These are phyloP conservation scores for Zygosaccharomyces sapae DNA, from an alignment of 1,139 yeast species.

Conservation along the genomic window DNA sequence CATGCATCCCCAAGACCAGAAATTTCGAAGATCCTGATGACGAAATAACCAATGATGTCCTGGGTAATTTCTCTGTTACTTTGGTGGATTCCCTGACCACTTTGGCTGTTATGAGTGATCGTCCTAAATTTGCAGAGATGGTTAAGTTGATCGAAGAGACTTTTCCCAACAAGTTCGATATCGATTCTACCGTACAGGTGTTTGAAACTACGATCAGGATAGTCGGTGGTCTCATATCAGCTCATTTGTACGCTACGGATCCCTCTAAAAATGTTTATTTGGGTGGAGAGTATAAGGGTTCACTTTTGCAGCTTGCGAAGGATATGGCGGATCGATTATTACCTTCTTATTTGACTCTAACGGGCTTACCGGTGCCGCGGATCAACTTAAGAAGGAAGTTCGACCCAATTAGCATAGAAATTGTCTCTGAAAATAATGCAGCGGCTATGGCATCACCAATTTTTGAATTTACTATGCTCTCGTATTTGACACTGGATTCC, in stretches of 20 bases:
- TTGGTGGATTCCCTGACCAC: constrained; percentile 77
- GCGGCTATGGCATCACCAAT: constrained; percentile 85
- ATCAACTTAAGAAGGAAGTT: constrained; percentile 58
- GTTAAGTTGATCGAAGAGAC: constrained; percentile 45
- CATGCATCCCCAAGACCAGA: constrained; percentile 67
- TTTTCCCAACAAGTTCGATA: constrained; percentile 45
- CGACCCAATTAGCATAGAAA: constrained; percentile 34
- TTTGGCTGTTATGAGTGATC: constrained; percentile 65
- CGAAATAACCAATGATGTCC: constrained; percentile 68
- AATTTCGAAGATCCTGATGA: constrained; percentile 52
- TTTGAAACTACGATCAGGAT: constrained; percentile 81
- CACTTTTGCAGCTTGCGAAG: constrained; percentile 60
- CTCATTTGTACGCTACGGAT: constrained; percentile 71
- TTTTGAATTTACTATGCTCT: constrained; percentile 70
- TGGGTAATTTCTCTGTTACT: constrained; percentile 80
- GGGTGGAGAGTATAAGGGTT: constrained; percentile 58
- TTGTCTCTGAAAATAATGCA: constrained; percentile 63
- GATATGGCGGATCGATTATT: constrained; percentile 66
- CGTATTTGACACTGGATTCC: constrained; percentile 68
- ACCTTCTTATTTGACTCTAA: constrained; percentile 57
- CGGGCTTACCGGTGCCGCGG: constrained; percentile 69
- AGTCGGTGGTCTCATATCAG: constrained; percentile 72
- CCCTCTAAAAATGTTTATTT: constrained; percentile 43
- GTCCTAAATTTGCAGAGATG: constrained; percentile 48
- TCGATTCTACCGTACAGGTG: constrained; percentile 73